Evolutionary conservation across 768 basidiomycete species (phyloP), one percentile per base, ranked within the genome.

Genomic region (Rhizopogon salebrosus): DNA sequence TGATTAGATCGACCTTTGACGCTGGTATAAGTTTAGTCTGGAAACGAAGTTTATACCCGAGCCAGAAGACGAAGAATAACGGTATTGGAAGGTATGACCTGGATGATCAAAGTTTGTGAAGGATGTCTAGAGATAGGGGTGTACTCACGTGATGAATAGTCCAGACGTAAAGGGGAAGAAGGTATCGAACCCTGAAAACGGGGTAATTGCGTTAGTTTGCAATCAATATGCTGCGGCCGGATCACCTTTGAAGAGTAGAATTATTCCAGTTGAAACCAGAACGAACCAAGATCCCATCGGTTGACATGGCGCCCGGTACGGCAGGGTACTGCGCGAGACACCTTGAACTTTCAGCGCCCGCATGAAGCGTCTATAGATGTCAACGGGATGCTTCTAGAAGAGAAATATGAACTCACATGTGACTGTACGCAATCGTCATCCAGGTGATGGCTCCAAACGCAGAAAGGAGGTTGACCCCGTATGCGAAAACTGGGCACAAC

Each of bases 201-300:
- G 18, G 22, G 46, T 36, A 41, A 27, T 29, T 52, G 52, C 27
- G 54, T 61, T 51, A 49, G 68, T 52, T 72, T 72, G 76, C 79
- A 6, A 76, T 74, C 23, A 79, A 66, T 43, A 68, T 68, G 52
- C 73, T 69, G 23, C 76, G 61, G 51, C 75, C 75, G 9, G 62
- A 67, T 48, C 72, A 70, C 80, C 80, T 66, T 85, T 83, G 75
- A 84, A 84, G 4, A 84, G 26, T 4, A 78, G 78, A 60, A 84
- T 82, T 54, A 82, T 71, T 3, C 57, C 72, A 3, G 81, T 82
- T 16, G 75, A 66, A 35, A 77, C 63, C 11, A 86, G 60, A 20
- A 82, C 83, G 57, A 84, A 78, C 78, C 80, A 84, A 39, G 77
- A 77, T 9, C 83, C 83, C 64, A 72, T 82, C 16, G 81, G 82